These are phyloP conservation scores for Parasitella parasitica DNA, from an alignment of 371 early-diverging fungal species.

Conservation along the genomic window DNA sequence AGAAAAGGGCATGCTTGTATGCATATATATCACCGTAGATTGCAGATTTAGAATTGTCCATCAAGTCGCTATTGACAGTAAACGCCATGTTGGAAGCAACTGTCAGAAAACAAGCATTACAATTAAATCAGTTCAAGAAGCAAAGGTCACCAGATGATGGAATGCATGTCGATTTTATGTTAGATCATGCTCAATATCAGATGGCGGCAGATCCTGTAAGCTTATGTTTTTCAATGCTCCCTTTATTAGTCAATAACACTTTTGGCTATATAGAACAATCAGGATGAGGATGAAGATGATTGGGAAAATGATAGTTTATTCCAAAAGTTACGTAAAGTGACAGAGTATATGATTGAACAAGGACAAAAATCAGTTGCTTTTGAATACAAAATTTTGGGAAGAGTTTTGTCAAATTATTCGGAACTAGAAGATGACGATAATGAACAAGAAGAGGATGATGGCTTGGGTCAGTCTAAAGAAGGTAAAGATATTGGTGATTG, in stretches of 20 bases:
- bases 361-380: slow-evolving; percentile 42
- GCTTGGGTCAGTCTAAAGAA: background rate
- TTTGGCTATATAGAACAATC: background rate
- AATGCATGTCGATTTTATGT: background rate
- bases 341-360: slow-evolving; percentile 40
- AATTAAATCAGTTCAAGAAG: slow-evolving; percentile 45
- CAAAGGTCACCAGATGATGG: slow-evolving; percentile 10
- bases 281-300: slow-evolving; percentile 26
- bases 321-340: slow-evolving; percentile 35
- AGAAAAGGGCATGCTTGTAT: background rate
- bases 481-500: background rate
- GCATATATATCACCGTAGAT: slow-evolving; percentile 28
- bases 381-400: slow-evolving; percentile 39
- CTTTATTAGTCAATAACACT: background rate
- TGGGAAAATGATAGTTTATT: slow-evolving; percentile 50
- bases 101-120: slow-evolving; percentile 48
- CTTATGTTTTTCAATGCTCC: background rate
- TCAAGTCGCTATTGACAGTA: slow-evolving; percentile 46
- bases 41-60: slow-evolving; percentile 56
- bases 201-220: background rate
- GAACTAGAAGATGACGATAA: slow-evolving; percentile 9
- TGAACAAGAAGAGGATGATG: background rate
- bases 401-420: slow-evolving; percentile 37
- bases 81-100: slow-evolving; percentile 55
- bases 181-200: background rate